These are phyloP conservation scores for Blastobotrys illinoisensis DNA, from an alignment of 1,139 yeast species.

Conservation along the genomic window DNA sequence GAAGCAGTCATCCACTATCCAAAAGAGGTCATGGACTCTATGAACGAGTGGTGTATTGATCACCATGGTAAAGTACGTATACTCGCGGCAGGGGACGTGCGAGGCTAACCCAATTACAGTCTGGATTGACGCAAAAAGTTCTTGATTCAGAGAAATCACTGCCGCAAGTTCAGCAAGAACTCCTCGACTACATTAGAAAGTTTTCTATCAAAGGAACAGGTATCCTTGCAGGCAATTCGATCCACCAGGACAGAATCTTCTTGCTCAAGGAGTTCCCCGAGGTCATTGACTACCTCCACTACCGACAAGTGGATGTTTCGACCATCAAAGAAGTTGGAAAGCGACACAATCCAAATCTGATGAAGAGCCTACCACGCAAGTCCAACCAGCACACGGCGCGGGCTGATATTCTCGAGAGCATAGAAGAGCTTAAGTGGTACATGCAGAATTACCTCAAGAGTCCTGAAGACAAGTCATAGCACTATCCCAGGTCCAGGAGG, in stretches of 20 bases:
- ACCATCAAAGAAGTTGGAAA: conserved; percentile 71
- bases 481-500: no score
- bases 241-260: conserved; percentile 87
- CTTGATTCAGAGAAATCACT: conserved; percentile 50
- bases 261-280: conserved; percentile 79
- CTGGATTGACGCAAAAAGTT: conserved; percentile 75
- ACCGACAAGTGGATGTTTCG: conserved; percentile 85
- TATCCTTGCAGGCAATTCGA: conserved; percentile 82
- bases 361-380: conserved; percentile 58
- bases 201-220: conserved; percentile 54
- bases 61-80: conserved; percentile 54
- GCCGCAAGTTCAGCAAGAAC: conserved; percentile 55
- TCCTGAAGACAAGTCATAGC: conserved; percentile 12
- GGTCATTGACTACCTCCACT: conserved; percentile 58
- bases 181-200: conserved; percentile 54
- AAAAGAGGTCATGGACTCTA: conserved; percentile 54
- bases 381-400: conserved; percentile 74
- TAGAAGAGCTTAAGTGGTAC: conserved; percentile 76
- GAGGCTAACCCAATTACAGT: conserved; percentile 24
- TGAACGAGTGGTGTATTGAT: conserved; percentile 81
- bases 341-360: conserved; percentile 66
- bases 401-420: conserved; percentile 84
- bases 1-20: conserved; percentile 79
- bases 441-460: conserved; percentile 47
- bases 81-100: no score